Conservation (phyloP, 768 basidiomycete species). For the Agrocybe pediades region DNA sequence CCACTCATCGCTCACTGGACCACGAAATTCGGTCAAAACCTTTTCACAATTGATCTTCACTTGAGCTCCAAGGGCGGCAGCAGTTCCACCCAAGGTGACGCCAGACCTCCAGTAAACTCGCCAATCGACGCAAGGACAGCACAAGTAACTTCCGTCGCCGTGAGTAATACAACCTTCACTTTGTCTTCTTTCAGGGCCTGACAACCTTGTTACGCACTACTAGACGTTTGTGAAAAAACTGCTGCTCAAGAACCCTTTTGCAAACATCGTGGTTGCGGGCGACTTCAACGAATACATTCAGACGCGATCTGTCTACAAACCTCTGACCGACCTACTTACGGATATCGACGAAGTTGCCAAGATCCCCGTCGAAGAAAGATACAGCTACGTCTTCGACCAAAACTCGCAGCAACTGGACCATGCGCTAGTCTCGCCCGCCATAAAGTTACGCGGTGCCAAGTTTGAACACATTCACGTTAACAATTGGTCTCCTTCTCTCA, state of each 20-base stretch:
- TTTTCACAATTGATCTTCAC: slow-evolving; percentile 65
- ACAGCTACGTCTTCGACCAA: slow-evolving; percentile 64
- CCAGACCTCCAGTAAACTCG: slow-evolving; percentile 59
- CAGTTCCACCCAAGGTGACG: slow-evolving; percentile 54
- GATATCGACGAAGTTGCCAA: slow-evolving; percentile 56
- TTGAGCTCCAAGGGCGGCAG: slow-evolving; percentile 59
- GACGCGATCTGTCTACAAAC: slow-evolving; percentile 50
- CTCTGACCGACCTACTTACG: slow-evolving; percentile 39
- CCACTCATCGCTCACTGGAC: slow-evolving; percentile 62
- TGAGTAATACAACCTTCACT: slow-evolving; percentile 27
- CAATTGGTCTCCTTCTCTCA: slow-evolving; percentile 48
- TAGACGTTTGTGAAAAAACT: slow-evolving; percentile 53
- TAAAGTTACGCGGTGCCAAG: slow-evolving; percentile 40
- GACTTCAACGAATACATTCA: slow-evolving; percentile 66
- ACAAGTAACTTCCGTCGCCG: slow-evolving; percentile 54
- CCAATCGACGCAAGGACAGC: slow-evolving; percentile 46
- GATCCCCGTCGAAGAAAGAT: slow-evolving; percentile 50
- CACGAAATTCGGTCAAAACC: slow-evolving; percentile 40
- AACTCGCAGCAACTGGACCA: slow-evolving; percentile 64
- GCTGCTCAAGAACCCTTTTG: slow-evolving; percentile 39
- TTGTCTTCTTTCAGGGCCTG: neutral
- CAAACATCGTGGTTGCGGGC: slow-evolving; percentile 56
- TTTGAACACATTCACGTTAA: slow-evolving; percentile 66
- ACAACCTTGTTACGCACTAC: neutral
- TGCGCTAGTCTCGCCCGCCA: slow-evolving; percentile 48